A percentile compares a stretch with the other conserved stretches of the same genome.
These are phyloP conservation scores for Casuarina cunninghamiana DNA, from an alignment of 306 rosid genomes.

Conservation along the genomic window DNA sequence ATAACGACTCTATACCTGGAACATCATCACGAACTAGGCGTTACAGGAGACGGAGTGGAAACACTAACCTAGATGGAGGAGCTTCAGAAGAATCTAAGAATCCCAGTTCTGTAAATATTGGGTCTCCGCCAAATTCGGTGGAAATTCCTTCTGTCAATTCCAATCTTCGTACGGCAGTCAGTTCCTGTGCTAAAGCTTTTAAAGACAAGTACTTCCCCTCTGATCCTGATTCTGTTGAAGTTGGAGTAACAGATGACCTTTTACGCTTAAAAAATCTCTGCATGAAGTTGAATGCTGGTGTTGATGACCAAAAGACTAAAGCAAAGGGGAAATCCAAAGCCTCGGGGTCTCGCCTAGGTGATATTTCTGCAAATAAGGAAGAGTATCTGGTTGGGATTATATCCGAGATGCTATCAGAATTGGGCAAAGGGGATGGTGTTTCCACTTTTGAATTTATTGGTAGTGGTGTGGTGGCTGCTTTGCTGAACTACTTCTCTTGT, in stretches of 20 bases:
- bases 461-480: constrained; percentile 87
- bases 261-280: constrained; percentile 80
- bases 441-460: constrained; percentile 98
- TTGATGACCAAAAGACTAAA: constrained; percentile 73
- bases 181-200: constrained; percentile 80
- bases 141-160: constrained; percentile 74
- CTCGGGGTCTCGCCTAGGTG: constrained; percentile 54
- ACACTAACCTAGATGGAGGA: constrained; percentile 68
- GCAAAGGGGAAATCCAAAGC: constrained; percentile 84
- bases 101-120: constrained; percentile 59
- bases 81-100: constrained; percentile 65
- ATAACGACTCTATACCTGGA: constrained; percentile 63
- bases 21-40: constrained; percentile 84
- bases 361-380: constrained; percentile 53
- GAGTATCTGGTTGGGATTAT: constrained; percentile 69
- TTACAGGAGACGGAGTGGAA: constrained; percentile 75
- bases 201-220: constrained; percentile 88
- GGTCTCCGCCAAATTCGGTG: constrained; percentile 75
- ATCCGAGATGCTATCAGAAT: constrained; percentile 87
- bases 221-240: constrained; percentile 72
- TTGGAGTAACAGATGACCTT: constrained; percentile 90
- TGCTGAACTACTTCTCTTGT: constrained; percentile 89
- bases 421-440: constrained; percentile 95
- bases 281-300: constrained; percentile 65
- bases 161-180: constrained; percentile 67